Evolutionary conservation across 306 rosid species (phyloP).

Genomic region (Biancaea sappan): DNA sequence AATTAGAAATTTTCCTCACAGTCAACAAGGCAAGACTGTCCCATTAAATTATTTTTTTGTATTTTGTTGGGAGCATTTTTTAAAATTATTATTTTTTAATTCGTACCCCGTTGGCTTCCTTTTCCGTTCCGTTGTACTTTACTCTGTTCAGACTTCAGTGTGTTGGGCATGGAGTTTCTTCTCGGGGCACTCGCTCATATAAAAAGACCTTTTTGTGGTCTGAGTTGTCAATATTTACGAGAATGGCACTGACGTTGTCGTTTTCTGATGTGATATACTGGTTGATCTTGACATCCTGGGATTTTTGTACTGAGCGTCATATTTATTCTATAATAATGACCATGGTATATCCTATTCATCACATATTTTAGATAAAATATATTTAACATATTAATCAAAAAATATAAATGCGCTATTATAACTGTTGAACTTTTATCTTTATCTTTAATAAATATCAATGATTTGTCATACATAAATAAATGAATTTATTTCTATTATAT

Average conservation of each 20-base stretch:
- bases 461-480: no score
- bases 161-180: background rate
- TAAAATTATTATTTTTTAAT: no score
- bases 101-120: background rate
- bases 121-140: conserved; percentile 7
- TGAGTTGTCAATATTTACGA: background rate
- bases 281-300: background rate
- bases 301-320: no score
- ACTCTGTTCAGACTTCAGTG: no score
- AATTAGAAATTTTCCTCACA: conserved; percentile 33
- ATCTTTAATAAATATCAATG: no score
- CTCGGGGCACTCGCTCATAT: conserved; percentile 20
- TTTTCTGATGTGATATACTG: background rate
- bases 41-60: background rate
- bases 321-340: no score
- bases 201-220: conserved; percentile 33
- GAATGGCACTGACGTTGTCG: conserved; percentile 13
- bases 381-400: no score
- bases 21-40: background rate
- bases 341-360: no score
- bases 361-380: no score
- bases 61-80: background rate
- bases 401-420: no score
- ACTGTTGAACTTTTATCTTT: no score
- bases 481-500: no score